Base-by-base conservation (phyloP, 148 eudicot species). In the Spergularia marina region DNA sequence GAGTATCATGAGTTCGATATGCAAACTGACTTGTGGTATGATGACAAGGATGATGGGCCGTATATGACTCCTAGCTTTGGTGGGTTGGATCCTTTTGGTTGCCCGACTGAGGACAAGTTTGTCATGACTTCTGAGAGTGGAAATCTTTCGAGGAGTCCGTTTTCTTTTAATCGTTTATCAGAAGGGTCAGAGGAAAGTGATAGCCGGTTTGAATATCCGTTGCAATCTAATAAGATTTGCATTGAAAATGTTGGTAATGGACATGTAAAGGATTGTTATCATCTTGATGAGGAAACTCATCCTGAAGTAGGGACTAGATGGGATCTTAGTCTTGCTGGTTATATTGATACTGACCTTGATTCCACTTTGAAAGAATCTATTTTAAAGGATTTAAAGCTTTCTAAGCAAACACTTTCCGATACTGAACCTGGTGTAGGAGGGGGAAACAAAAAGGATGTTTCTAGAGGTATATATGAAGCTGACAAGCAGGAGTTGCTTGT, bases 1-100 rank as follows among this genome's bases (percentile, higher is more conserved):
- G 98, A 92, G 62, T 95, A 95, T 86, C 91, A 84, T 56, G 99
- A 92, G 25, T 91, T 92, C 71, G 98, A 95, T 75, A 86, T 95
- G 93, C 91, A 91, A 79, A 89, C 93, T 74, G 94, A 90, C 79
- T 77, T 85, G 54, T 86, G 98, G 98, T 89, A 92, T 68, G 88
- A 82, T 77, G 98, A 92, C 69, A 92, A 89, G 80, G 98, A 92
- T 13, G 94, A 91, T 21, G 97, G 90, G 44, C 88, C 82, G 36
- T 74, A 72, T 66, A 78, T 87, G 88, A 87, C 93, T 73, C 85
- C 91, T 70, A 73, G 80, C 76, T 86, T 90, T 80, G 85, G 74
- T 10, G 80, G 70, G 44, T 68, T 82, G 18, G 96, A 89, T 62
- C 84, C 85, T 56, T 80, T 83, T 79, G 85, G 86, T 64, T 83